phyloP scores from a whole-genome alignment of 1,284 basidiomycete genomes.

The Trichosporon asahii region DNA sequence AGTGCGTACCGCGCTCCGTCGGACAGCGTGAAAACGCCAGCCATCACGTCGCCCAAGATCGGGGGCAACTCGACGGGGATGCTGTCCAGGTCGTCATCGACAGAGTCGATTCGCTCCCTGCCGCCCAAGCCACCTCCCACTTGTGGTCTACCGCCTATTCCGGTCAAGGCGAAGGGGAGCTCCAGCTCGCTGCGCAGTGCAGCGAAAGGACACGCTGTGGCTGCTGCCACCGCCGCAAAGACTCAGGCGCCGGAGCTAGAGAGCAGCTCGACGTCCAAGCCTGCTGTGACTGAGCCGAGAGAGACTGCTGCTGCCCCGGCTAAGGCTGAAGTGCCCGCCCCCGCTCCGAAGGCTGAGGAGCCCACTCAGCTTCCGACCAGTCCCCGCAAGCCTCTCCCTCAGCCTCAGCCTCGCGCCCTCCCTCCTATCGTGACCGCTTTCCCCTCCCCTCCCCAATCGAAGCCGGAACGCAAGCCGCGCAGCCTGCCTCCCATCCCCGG shows the following conservation, averaged over 20 bases:
- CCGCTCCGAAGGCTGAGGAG: neutral
- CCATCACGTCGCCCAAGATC: neutral
- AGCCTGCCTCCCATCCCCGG: neutral
- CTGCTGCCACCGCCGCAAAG: neutral
- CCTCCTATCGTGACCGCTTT: neutral
- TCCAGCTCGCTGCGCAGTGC: neutral
- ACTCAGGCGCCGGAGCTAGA: neutral
- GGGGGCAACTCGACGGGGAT: neutral
- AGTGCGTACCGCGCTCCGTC: neutral
- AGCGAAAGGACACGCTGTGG: neutral
- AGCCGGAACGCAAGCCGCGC: neutral
- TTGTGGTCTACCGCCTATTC: neutral
- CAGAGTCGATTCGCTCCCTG: neutral
- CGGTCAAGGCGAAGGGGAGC: neutral
- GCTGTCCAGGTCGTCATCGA: neutral
- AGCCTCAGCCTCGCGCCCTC: neutral
- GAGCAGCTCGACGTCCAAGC: neutral
- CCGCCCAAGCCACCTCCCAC: conserved; percentile 2
- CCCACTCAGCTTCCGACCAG: neutral
- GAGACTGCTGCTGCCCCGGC: neutral
- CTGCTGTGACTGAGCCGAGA: neutral
- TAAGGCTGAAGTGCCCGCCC: neutral
- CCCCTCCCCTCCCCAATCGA: neutral
- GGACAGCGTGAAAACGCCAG: neutral
- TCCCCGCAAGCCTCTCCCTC: neutral